Evolutionary conservation across 2,329 filamentous ascomycete genomes (phyloP).

Genomic region (Chrysosporium queenslandicum): DNA sequence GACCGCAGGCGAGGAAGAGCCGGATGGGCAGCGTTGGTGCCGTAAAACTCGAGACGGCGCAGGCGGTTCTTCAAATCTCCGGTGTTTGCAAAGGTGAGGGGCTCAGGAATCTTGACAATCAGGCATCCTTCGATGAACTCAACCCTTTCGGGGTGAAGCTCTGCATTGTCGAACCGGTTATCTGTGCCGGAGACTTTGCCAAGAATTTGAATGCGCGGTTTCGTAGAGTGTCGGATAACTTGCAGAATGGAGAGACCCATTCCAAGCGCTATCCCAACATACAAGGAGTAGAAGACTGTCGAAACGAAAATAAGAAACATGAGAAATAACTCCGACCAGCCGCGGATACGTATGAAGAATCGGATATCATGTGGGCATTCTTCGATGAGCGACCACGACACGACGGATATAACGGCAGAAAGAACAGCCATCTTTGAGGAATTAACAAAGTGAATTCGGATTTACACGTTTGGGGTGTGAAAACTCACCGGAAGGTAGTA

Average conservation of each 20-base stretch:
- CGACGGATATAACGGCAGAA: slow-evolving; percentile 86
- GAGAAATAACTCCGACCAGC: slow-evolving; percentile 73
- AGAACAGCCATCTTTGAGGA: slow-evolving; percentile 73
- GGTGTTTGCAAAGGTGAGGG: slow-evolving; percentile 92
- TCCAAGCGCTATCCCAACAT: slow-evolving; percentile 84
- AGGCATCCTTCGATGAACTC: slow-evolving; percentile 88
- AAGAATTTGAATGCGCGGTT: slow-evolving; percentile 90
- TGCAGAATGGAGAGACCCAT: slow-evolving; percentile 83
- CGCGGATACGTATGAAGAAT: slow-evolving; percentile 79
- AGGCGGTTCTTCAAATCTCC: slow-evolving; percentile 80
- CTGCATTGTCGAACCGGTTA: slow-evolving; percentile 76
- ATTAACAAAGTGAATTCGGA: neutral
- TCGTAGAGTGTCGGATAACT: slow-evolving; percentile 80
- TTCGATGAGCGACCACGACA: slow-evolving; percentile 88
- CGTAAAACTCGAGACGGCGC: slow-evolving; percentile 76
- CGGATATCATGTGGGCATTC: slow-evolving; percentile 85
- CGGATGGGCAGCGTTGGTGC: slow-evolving; percentile 74
- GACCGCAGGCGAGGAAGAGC: slow-evolving; percentile 69
- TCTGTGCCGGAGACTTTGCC: slow-evolving; percentile 72
- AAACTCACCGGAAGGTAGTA: slow-evolving; percentile 81
- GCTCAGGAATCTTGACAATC: slow-evolving; percentile 96
- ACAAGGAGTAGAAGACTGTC: slow-evolving; percentile 91
- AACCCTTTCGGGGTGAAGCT: slow-evolving; percentile 57
- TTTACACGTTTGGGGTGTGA: neutral
- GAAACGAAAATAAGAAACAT: slow-evolving; percentile 86